Conservation (phyloP, 257 asterid species). For the Scutellaria barbata region DNA sequence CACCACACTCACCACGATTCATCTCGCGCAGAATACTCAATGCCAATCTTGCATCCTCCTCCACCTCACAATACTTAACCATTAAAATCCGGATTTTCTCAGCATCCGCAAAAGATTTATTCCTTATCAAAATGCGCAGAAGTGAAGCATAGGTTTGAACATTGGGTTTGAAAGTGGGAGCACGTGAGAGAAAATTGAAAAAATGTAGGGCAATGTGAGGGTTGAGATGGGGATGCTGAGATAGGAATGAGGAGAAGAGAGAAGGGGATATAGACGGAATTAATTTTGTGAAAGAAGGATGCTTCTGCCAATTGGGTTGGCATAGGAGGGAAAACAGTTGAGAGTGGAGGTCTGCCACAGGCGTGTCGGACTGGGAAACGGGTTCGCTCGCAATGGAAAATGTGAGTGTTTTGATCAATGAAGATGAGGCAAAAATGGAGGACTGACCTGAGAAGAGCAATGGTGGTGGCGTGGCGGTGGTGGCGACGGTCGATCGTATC, state of each 20-base stretch:
- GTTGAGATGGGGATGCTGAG: conserved; percentile 59
- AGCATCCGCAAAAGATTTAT: conserved; percentile 48
- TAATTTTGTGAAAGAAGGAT: conserved; percentile 54
- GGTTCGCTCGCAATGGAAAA: conserved; percentile 42
- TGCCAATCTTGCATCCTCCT: conserved; percentile 47
- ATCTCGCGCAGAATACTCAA: conserved; percentile 50
- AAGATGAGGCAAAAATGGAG: conserved; percentile 26
- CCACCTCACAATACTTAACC: conserved; percentile 58
- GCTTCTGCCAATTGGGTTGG: conserved; percentile 69
- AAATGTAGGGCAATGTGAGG: conserved; percentile 59
- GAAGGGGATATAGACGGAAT: conserved; percentile 60
- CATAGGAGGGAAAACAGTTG: conserved; percentile 55
- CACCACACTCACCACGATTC: conserved; percentile 39
- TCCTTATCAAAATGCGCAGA: conserved; percentile 53
- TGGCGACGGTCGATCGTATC: conserved; percentile 43
- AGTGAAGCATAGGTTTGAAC: conserved; percentile 53
- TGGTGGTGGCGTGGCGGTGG: conserved; percentile 30
- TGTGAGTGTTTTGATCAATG: conserved; percentile 39
- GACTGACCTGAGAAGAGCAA: conserved; percentile 43
- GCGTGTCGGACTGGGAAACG: conserved; percentile 28
- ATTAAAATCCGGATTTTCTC: conserved; percentile 53
- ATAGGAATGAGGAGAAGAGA: conserved; percentile 53
- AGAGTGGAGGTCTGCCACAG: conserved; percentile 41
- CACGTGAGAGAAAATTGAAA: conserved; percentile 49
- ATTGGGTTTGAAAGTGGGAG: conserved; percentile 61